Evolutionary conservation across 139 green algal species (phyloP), one percentile per base, ranked within the genome.

Genomic region (Eudorina sp.): DNA sequence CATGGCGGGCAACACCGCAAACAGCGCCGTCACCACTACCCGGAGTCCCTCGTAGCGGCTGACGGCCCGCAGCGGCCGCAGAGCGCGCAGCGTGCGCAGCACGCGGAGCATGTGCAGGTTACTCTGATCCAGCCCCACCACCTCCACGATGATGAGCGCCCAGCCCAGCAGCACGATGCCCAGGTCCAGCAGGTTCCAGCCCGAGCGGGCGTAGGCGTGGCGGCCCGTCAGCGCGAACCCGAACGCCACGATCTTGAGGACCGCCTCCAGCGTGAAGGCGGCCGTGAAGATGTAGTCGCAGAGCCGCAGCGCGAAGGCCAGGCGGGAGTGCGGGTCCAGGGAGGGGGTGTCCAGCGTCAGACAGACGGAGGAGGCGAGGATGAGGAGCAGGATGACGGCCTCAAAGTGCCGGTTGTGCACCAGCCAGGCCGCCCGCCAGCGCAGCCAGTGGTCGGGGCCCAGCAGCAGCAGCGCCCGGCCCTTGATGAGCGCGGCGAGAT

Each of bases 131-230:
- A 41, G 4, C 23, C 86, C 89, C 3, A 53, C 23, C 0, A 55
- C 45, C 11, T 70, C 62, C 21, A 79, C 64, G 19, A 77, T 34
- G 55, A 89, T 60, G 69, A 94, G 76, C 7, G 92, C 48, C 11
- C 38, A 53, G 19, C 83, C 78, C 16, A 87, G 36, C 16, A 87
- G 69, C 38, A 75, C 77, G 31, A 88, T 58, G 23, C 83, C 29
- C 27, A 66, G 41, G 53, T 94, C 88, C 62, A 95, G 92, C 53
- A 95, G 92, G 88, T 95, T 92, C 43, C 95, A 90, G 29, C 90
- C 69, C 73, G 94, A 96, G 94, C 95, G 96, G 29, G 97, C 45
- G 90, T 97, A 98, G 27, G 89, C 92, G 66, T 73, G 75, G 9
- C 21, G 60, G 16, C 92, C 92, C 48, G 92, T 95, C 46, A 93